Evolutionary conservation across 1,284 basidiomycete species (phyloP), one percentile per base, ranked within the genome.

Genomic region (Ceratobasidium sp.): DNA sequence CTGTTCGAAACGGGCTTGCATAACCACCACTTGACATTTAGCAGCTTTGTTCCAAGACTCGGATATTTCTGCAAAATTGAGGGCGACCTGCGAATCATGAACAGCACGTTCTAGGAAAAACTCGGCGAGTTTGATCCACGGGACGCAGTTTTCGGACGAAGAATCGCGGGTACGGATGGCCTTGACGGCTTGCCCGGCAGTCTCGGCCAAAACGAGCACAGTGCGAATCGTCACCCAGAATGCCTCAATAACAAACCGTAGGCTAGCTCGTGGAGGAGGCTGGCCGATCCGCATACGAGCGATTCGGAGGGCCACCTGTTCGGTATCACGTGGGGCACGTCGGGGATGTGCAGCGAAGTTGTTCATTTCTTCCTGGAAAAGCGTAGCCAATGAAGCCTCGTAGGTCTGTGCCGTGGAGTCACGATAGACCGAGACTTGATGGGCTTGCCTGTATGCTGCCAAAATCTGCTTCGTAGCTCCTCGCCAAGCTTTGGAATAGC

Each of bases 201-300:
- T 54, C 20, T 59, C 30, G 2, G 50, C 74, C 1, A 68, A 18
- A 2, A 10, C 3, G 6, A 77, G 30, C 18, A 77, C 87, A 18
- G 89, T 81, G 12, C 87, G 82, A 68, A 90, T 82, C 4, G 86
- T 85, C 2, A 83, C 78, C 86, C 87, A 88, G 80, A 90, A 86
- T 0, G 89, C 88, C 81, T 91, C 90, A 10, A 90, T 87, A 38
- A 87, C 81, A 82, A 88, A 90, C 27, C 88, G 86, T 60, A 86
- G 86, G 82, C 91, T 89, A 0, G 88, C 89, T 5, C 85, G 84
- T 16, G 90, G 90, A 18, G 89, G 90, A 38, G 86, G 87, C 78
- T 88, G 87, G 0, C 90, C 90, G 23, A 89, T 84, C 50, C 87
- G 85, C 78, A 86, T 84, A 59, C 83, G 86, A 6, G 89, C 89